A percentile compares a stretch with the other conserved stretches of the same genome.
phyloP scores from a whole-genome alignment of 306 rosid species.

The Corylus heterophylla region DNA sequence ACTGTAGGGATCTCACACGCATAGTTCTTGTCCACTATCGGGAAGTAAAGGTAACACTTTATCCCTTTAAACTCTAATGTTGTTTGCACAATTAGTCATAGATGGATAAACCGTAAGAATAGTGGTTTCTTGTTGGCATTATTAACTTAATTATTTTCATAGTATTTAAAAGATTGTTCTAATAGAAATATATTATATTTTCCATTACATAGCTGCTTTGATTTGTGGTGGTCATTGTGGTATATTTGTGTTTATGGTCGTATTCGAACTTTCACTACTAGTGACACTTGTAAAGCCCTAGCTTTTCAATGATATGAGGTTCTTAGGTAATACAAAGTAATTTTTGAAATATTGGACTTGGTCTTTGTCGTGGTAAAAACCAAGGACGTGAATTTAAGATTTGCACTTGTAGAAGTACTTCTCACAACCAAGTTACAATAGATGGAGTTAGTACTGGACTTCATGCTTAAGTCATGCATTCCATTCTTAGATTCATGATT shows the following conservation, averaged over 20 bases:
- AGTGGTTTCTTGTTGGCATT: neutral
- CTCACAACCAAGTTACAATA: neutral
- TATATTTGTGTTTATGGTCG: neutral
- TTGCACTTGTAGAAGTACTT: neutral
- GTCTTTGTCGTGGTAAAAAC: neutral
- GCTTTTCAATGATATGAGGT: neutral
- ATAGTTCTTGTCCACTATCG: slow-evolving; percentile 85
- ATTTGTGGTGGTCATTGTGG: neutral
- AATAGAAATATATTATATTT: neutral
- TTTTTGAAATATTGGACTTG: neutral
- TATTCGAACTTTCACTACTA: neutral
- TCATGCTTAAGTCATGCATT: neutral
- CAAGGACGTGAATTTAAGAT: neutral
- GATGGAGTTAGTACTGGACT: neutral
- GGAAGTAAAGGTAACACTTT: slow-evolving; percentile 63
- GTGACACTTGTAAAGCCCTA: neutral
- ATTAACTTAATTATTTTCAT: neutral
- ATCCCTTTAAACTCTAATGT: neutral
- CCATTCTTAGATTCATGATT: neutral
- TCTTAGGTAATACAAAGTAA: neutral
- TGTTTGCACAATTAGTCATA: neutral
- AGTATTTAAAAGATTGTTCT: neutral
- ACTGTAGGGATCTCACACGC: slow-evolving; percentile 76
- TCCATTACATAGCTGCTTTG: neutral
- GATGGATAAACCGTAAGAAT: slow-evolving; percentile 4